phyloP scores from a whole-genome alignment of 345 rosid genomes.

The Moricandia moricandioides region DNA sequence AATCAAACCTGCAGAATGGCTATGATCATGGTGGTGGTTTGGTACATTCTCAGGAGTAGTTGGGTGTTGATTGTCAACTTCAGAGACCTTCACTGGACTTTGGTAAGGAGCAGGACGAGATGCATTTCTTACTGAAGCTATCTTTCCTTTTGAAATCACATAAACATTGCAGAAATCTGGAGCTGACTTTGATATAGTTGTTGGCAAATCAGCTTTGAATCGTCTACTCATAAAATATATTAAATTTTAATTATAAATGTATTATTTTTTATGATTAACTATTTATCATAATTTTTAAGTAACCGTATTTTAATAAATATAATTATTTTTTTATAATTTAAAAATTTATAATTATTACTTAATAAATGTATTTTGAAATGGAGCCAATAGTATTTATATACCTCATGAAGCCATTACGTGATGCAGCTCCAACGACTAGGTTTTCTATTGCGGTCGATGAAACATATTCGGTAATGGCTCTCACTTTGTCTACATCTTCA shows the following conservation, averaged over 20 bases:
- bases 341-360: no score
- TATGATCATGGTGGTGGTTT: constrained; percentile 16
- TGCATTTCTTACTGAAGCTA: constrained; percentile 58
- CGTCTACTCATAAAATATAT: constrained; percentile 41
- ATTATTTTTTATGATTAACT: no score
- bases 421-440: constrained; percentile 75
- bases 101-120: constrained; percentile 62
- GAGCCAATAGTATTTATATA: neutral
- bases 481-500: constrained; percentile 61
- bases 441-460: constrained; percentile 61
- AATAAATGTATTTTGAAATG: no score
- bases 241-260: no score
- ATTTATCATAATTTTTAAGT: no score
- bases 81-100: constrained; percentile 44
- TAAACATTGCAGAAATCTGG: constrained; percentile 88
- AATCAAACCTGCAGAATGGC: constrained; percentile 48
- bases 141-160: constrained; percentile 76
- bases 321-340: no score
- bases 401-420: constrained; percentile 74
- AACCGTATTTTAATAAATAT: no score
- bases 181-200: constrained; percentile 53
- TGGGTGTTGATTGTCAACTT: constrained; percentile 34
- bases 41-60: constrained; percentile 29
- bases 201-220: constrained; percentile 66
- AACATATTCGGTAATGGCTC: constrained; percentile 70